Evolutionary conservation across 305 asterid genomes (phyloP).

Genomic region (Stenogyne calaminthoides): DNA sequence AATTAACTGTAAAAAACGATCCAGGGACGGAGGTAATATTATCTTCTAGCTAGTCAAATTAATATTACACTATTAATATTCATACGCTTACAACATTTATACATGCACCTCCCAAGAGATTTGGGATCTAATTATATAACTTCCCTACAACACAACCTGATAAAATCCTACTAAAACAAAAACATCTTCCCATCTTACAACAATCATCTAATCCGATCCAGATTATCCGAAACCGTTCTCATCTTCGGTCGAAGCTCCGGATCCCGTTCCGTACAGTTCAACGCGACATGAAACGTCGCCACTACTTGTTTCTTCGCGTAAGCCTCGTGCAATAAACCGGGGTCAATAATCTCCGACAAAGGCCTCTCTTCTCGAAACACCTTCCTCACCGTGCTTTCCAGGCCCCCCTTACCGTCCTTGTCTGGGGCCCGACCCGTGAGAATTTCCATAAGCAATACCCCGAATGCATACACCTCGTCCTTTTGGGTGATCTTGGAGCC

Average conservation of each 20-base stretch:
- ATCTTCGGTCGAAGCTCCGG: slow-evolving; percentile 89
- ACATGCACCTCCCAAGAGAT: slow-evolving; percentile 9
- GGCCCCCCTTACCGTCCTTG: slow-evolving; percentile 47
- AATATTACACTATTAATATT: not conserved
- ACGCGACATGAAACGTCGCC: slow-evolving; percentile 75
- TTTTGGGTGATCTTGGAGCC: slow-evolving; percentile 66
- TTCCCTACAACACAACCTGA: slow-evolving; percentile 1
- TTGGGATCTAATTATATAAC: not conserved
- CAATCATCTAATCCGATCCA: slow-evolving; percentile 56
- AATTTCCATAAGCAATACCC: slow-evolving; percentile 74
- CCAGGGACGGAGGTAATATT: no score
- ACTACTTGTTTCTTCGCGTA: slow-evolving; percentile 89
- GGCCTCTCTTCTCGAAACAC: slow-evolving; percentile 77
- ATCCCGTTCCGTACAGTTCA: slow-evolving; percentile 84
- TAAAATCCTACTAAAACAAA: not conserved
- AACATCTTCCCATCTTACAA: slow-evolving; percentile 34
- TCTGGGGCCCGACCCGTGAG: slow-evolving; percentile 65
- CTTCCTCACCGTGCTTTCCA: slow-evolving; percentile 66
- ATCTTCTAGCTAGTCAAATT: not conserved
- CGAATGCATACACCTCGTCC: slow-evolving; percentile 81
- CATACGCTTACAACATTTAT: not conserved
- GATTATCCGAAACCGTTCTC: slow-evolving; percentile 75
- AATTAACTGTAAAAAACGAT: no score
- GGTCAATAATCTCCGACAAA: slow-evolving; percentile 78
- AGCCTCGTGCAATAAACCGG: slow-evolving; percentile 71